Evolutionary conservation across 2,329 filamentous ascomycete species (phyloP).

Genomic region (Neoscytalidium dimidiatum): DNA sequence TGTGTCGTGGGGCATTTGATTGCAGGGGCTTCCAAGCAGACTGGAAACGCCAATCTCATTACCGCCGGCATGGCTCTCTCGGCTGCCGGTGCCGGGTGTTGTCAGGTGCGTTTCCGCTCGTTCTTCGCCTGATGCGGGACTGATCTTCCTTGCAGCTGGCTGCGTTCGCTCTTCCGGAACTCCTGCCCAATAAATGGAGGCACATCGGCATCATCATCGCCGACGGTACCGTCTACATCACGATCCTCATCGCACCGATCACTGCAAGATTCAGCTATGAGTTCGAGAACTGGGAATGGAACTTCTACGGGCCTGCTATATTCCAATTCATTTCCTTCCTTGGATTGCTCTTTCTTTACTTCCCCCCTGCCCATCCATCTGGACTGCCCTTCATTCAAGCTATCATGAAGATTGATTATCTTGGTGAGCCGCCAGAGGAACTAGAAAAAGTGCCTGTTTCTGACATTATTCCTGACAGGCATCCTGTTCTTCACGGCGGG

Average conservation of each 20-base stretch:
- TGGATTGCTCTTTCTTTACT: slow-evolving; percentile 46
- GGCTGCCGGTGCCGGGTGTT: slow-evolving; percentile 49
- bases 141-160: slow-evolving; percentile 31
- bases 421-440: slow-evolving; percentile 22
- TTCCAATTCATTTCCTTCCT: slow-evolving; percentile 47
- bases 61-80: slow-evolving; percentile 45
- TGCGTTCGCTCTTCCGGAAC: slow-evolving; percentile 49
- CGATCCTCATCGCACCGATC: slow-evolving; percentile 50
- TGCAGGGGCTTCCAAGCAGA: slow-evolving; percentile 21
- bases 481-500: slow-evolving; percentile 33
- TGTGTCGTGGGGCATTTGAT: slow-evolving; percentile 21
- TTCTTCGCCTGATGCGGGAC: background rate
- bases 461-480: background rate
- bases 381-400: slow-evolving; percentile 29
- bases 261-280: slow-evolving; percentile 46
- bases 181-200: slow-evolving; percentile 53
- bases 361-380: slow-evolving; percentile 42
- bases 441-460: background rate
- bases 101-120: slow-evolving; percentile 33
- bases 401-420: slow-evolving; percentile 35
- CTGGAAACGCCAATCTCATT: slow-evolving; percentile 42
- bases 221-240: slow-evolving; percentile 42
- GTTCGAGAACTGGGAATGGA: slow-evolving; percentile 46
- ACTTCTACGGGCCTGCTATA: slow-evolving; percentile 49
- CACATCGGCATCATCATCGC: slow-evolving; percentile 49